phyloP scores from a whole-genome alignment of 768 basidiomycete genomes.

The Calocybe indica region DNA sequence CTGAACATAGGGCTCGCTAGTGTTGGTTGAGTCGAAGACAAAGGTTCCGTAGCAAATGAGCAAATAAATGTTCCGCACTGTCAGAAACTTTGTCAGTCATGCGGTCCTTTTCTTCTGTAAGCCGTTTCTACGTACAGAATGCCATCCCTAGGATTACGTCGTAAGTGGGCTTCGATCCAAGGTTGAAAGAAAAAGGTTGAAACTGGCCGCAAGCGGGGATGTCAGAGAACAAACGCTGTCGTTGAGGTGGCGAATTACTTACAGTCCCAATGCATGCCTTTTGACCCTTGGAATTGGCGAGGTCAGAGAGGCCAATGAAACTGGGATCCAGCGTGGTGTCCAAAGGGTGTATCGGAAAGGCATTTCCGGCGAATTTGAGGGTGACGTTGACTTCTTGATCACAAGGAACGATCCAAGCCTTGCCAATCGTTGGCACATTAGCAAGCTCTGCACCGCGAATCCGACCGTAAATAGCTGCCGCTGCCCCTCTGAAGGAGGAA shows the following conservation, averaged over 20 bases:
- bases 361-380: conserved; percentile 51
- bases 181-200: conserved; percentile 55
- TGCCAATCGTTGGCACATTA: conserved; percentile 32
- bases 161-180: conserved; percentile 34
- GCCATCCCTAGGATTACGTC: conserved; percentile 73
- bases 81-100: neutral
- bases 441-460: conserved; percentile 47
- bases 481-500: conserved; percentile 32
- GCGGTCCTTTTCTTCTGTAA: neutral
- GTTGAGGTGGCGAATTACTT: conserved; percentile 8
- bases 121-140: conserved; percentile 40
- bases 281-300: conserved; percentile 26
- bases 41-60: conserved; percentile 64
- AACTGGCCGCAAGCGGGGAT: conserved; percentile 35
- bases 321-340: conserved; percentile 49
- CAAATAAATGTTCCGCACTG: conserved; percentile 64
- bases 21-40: conserved; percentile 33
- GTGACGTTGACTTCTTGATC: conserved; percentile 57
- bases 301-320: conserved; percentile 19
- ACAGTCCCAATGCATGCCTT: conserved; percentile 35
- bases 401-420: conserved; percentile 61
- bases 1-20: conserved; percentile 53
- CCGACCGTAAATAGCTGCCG: conserved; percentile 55
- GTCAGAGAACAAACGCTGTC: neutral
- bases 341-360: conserved; percentile 60